Conservation (phyloP, 768 basidiomycete species). For the Coprinopsis cinerea region DNA sequence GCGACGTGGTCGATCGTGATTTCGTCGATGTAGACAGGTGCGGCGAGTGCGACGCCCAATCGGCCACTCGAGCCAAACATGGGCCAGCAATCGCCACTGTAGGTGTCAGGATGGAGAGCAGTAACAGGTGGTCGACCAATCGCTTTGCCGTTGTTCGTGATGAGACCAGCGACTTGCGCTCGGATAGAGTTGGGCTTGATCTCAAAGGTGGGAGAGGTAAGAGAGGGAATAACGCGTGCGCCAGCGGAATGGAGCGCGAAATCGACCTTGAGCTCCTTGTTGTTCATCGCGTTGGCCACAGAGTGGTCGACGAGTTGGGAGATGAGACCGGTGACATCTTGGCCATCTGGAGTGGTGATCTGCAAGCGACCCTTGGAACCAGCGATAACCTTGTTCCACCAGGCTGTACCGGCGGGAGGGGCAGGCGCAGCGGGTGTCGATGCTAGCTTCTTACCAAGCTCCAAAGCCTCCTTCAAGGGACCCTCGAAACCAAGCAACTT, state of each 20-base stretch:
- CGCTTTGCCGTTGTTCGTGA: conserved; percentile 58
- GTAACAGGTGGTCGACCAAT: conserved; percentile 80
- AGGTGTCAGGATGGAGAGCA: conserved; percentile 80
- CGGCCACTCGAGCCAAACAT: conserved; percentile 76
- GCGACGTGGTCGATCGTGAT: conserved; percentile 89
- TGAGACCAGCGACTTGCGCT: conserved; percentile 42
- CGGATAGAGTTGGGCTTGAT: conserved; percentile 47
- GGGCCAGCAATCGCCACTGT: conserved; percentile 91
- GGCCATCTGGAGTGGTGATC: conserved; percentile 72
- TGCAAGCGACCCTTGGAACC: conserved; percentile 38
- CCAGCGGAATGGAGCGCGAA: conserved; percentile 83
- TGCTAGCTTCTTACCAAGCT: conserved; percentile 40
- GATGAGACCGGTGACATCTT: conserved; percentile 65
- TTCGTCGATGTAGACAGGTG: conserved; percentile 66
- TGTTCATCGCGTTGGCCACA: conserved; percentile 62
- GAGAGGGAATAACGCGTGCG: conserved; percentile 69
- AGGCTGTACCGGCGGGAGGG: conserved; percentile 27
- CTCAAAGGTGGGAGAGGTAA: conserved; percentile 79
- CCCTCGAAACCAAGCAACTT: conserved; percentile 57
- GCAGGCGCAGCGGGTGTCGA: conserved; percentile 16
- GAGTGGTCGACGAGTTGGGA: conserved; percentile 72
- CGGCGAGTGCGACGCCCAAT: conserved; percentile 74
- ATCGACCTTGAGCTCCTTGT: conserved; percentile 76
- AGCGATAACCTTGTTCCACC: conserved; percentile 66
- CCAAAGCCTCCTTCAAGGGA: conserved; percentile 66